Base-by-base conservation (phyloP, 1,139 yeast species). In the Sugiyamaella japonica region DNA sequence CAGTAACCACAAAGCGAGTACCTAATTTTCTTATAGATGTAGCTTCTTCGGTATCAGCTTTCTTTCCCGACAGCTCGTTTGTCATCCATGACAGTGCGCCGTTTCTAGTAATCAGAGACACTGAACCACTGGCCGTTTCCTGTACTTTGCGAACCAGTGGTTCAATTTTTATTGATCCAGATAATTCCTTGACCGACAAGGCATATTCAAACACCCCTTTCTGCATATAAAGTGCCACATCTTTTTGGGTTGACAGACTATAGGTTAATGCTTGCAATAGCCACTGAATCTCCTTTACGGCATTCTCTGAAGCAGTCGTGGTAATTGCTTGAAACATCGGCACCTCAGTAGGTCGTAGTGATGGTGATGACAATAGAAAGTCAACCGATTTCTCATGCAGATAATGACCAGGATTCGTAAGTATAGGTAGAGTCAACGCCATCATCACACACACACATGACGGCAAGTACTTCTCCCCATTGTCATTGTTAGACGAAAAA, bases 161-260 rank as follows among this genome's bases (percentile, higher is more conserved):
- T 51, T 74, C 73, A 48, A 82, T 63, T 59, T 56, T 52, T 13
- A 38, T 38, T 32, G 48, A 42, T 17, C 43, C 42, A 8, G 54
- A 48, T 23, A 59, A 52, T 42, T 59, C 50, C 12, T 48, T 40
- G 53, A 86, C 69, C 57, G 83, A 84, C 64, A 86, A 63, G 1
- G 81, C 65, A 84, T 89, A 83, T 63, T 89, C 97, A 56, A 88
- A 70, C 1, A 85, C 77, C 2, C 83, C 84, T 48, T 73, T 77
- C 52, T 72, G 73, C 59, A 77, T 74, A 53, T 86, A 68, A 5
- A 83, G 65, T 36, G 76, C 70, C 50, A 87, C 74, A 66, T 88
- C 95, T 5, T 68, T 66, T 3, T 69, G 63, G 6, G 76, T 72
- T 8, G 75, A 75, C 1, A 81, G 66, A 2, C 87, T 84, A 23